Base-by-base conservation (phyloP, 1,139 yeast genomes). In the Pichia cactophila region DNA sequence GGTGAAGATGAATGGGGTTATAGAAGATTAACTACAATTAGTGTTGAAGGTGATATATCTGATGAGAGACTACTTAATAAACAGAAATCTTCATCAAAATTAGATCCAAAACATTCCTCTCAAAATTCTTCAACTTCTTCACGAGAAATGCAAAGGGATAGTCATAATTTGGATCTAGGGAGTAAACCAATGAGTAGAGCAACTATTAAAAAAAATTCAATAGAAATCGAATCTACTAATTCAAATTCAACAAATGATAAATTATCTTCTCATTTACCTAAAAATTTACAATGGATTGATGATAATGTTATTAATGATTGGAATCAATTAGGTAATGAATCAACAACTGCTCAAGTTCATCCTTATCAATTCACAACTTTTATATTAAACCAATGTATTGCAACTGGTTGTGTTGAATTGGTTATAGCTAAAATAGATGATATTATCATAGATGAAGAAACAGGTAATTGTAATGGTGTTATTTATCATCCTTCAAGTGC, bases 331-430 rank as follows among this genome's bases (percentile, higher is more conserved):
- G 97, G 98, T 33, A 94, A 86, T 16, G 77, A 80, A 33, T 92
- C 85, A 54, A 83, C 95, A 12, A 90, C 97, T 1, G 97, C 97
- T 0, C 98, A 92, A 67, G 96, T 92, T 11, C 97, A 92, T 64
- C 98, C 98, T 2, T 88, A 86, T 69, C 84, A 85, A 64, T 90
- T 92, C 66, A 90, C 97, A 31, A 86, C 83, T 50, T 85, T 78
- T 61, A 73, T 92, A 12, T 71, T 92, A 56, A 79, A 81, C 57
- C 85, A 86, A 64, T 95, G 96, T 35, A 79, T 86, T 54, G 90
- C 86, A 58, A 70, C 84, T 2, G 96, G 95, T 2, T 81, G 88
- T n/a, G 86, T 89, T 20, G 95, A 86, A 58, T 71, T 92, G 47
- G 74, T 90, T 29, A 73, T 86, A 50, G 98, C 97, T 37, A 86